Evolutionary conservation across 2,329 filamentous ascomycete species (phyloP).

Genomic region (Phialophora expanda): DNA sequence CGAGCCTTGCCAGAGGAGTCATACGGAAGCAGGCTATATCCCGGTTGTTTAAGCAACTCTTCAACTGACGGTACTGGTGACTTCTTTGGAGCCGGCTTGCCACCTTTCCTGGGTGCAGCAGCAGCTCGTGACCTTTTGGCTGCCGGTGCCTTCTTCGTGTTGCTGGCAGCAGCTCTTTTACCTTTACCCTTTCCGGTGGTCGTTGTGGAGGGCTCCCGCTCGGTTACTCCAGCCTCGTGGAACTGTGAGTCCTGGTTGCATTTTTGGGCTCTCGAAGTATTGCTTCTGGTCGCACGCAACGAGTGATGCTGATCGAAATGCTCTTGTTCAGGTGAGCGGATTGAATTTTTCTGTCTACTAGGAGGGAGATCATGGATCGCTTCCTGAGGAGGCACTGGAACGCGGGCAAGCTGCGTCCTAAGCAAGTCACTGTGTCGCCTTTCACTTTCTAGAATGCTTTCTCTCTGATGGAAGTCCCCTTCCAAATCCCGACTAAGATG

Average conservation of each 20-base stretch:
- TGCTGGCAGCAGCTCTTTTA: conserved; percentile 24
- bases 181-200: conserved; percentile 18
- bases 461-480: neutral
- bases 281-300: neutral
- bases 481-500: neutral
- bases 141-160: conserved; percentile 16
- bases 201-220: neutral
- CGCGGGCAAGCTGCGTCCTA: neutral
- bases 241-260: neutral
- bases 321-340: neutral
- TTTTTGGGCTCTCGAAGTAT: neutral
- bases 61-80: conserved; percentile 29
- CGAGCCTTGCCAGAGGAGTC: neutral
- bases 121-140: conserved; percentile 29
- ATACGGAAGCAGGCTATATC: conserved; percentile 8
- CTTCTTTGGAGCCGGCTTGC: conserved; percentile 20
- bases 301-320: neutral
- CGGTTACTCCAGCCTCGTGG: neutral
- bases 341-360: neutral
- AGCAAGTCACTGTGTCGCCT: neutral
- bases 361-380: neutral
- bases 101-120: conserved; percentile 14
- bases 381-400: neutral
- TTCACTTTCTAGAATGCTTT: neutral
- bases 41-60: conserved; percentile 29